A percentile compares a stretch with the other conserved stretches of the same genome.
Conservation (phyloP, 495 filamentous ascomycete species). For the Penicillium ochrochloron region DNA sequence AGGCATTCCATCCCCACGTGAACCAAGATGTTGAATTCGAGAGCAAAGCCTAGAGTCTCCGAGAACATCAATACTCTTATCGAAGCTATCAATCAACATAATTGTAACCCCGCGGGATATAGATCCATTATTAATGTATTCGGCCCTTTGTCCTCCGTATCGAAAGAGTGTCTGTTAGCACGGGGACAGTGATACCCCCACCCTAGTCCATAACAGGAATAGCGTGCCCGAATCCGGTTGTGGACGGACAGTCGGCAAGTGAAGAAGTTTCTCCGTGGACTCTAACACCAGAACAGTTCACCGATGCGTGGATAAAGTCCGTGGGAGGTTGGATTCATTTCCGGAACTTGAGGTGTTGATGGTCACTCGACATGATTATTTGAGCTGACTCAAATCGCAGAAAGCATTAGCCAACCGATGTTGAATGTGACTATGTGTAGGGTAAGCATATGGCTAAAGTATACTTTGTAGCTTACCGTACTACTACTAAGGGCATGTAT, state of each 20-base stretch:
- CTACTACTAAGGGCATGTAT: neutral
- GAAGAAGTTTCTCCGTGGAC: constrained; percentile 32
- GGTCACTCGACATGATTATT: neutral
- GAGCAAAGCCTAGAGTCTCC: neutral
- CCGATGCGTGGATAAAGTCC: constrained; percentile 30
- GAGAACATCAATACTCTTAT: neutral
- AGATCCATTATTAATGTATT: neutral
- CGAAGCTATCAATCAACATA: neutral
- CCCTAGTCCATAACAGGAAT: constrained; percentile 31
- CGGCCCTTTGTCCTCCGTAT: neutral
- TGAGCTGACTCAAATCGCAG: neutral
- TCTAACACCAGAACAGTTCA: constrained; percentile 37
- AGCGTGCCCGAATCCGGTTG: constrained; percentile 21
- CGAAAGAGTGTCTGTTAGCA: neutral
- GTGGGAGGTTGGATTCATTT: neutral
- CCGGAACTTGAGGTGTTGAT: neutral
- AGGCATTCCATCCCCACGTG: neutral
- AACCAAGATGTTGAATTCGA: neutral
- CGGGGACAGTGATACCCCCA: constrained; percentile 25
- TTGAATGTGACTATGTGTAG: neutral
- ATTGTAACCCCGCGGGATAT: neutral
- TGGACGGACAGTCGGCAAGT: constrained; percentile 25
- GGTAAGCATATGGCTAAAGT: neutral
- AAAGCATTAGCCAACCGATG: neutral
- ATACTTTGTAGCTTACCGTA: neutral